Evolutionary conservation across 768 basidiomycete genomes (phyloP).

Genomic region (Leccinum broughii): DNA sequence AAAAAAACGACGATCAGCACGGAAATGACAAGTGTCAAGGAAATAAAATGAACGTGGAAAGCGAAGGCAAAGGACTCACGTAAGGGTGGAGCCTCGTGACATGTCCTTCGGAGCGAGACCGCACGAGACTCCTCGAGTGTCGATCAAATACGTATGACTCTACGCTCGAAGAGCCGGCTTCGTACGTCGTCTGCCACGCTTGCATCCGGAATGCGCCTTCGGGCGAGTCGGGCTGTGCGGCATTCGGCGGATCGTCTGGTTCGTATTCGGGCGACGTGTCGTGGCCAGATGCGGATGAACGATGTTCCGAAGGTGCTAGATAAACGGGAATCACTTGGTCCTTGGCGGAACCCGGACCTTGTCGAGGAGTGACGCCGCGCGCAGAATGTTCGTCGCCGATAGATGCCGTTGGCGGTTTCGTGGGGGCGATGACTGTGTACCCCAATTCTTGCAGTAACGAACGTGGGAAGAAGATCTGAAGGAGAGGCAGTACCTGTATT

Average conservation of each 20-base stretch:
- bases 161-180: slow-evolving; percentile 11
- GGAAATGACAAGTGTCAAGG: not conserved
- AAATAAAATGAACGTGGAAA: not conserved
- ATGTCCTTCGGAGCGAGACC: slow-evolving; percentile 33
- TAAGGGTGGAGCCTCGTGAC: slow-evolving; percentile 29
- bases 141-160: slow-evolving; percentile 31
- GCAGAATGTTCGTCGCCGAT: slow-evolving; percentile 12
- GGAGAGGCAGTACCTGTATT: not conserved
- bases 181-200: slow-evolving; percentile 19
- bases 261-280: slow-evolving; percentile 44
- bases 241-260: slow-evolving; percentile 29
- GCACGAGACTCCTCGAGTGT: slow-evolving; percentile 28
- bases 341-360: slow-evolving; percentile 24
- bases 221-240: slow-evolving; percentile 14
- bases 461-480: slow-evolving; percentile 76
- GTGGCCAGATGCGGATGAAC: slow-evolving; percentile 26
- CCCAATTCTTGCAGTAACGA: slow-evolving; percentile 66
- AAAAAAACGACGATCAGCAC: slow-evolving; percentile 8
- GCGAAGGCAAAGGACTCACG: slow-evolving; percentile 11
- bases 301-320: slow-evolving; percentile 17
- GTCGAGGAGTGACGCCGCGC: slow-evolving; percentile 1
- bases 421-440: slow-evolving; percentile 43
- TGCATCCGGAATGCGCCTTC: slow-evolving; percentile 30
- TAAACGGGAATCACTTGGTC: slow-evolving; percentile 25
- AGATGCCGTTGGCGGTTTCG: slow-evolving; percentile 30